Percentiles rank a stretch among this genome's conserved stretches.
Evolutionary conservation across 768 basidiomycete species (phyloP).

Genomic region (Lactarius quietus): DNA sequence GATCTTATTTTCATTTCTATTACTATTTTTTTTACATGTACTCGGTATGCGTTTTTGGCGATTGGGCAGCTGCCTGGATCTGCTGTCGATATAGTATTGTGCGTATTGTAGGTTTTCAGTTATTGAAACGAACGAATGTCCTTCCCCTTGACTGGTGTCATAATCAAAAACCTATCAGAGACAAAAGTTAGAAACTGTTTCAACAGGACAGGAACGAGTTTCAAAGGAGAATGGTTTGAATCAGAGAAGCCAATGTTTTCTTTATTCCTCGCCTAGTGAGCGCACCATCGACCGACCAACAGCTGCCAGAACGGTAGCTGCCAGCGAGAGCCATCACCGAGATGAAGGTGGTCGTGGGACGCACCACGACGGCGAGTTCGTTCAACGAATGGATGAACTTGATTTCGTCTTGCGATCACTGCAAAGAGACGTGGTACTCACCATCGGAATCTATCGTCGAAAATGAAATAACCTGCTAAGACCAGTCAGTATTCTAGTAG

Average conservation of each 20-base stretch:
- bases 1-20: conserved; percentile 3
- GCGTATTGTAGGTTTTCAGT: conserved; percentile 13
- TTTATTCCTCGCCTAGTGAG: conserved; percentile 14
- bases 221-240: background rate
- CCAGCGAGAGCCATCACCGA: conserved; percentile 12
- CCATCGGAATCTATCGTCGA: background rate
- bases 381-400: conserved; percentile 31
- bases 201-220: background rate
- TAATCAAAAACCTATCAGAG: background rate
- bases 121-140: background rate
- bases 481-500: background rate
- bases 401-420: conserved; percentile 20
- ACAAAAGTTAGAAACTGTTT: conserved; percentile 5
- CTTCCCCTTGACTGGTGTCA: background rate
- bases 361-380: conserved; percentile 13
- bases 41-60: background rate
- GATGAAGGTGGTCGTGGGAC: conserved; percentile 13
- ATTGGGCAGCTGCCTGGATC: conserved; percentile 1
- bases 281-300: conserved; percentile 13
- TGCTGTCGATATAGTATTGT: background rate
- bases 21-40: conserved; percentile 9
- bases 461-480: background rate
- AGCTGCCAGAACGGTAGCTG: conserved; percentile 22
- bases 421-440: conserved; percentile 2
- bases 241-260: conserved; percentile 29